Evolutionary conservation across 345 rosid species (phyloP).

Genomic region (Viola odorata): DNA sequence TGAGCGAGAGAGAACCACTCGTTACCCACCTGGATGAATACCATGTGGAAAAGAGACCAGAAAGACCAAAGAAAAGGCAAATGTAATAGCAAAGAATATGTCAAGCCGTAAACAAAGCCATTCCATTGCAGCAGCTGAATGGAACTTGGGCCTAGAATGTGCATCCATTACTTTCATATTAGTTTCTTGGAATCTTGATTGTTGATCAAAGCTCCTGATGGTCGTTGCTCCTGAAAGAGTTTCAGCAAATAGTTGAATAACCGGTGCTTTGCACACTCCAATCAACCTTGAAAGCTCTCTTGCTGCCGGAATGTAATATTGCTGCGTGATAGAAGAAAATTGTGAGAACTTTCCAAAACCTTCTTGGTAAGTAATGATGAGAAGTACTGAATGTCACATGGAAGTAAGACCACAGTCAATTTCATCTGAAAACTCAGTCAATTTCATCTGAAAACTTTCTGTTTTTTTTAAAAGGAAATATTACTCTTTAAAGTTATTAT

Average conservation of each 20-base stretch:
- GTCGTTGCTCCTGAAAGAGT: conserved; percentile 63
- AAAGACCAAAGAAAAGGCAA: conserved; percentile 54
- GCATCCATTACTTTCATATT: conserved; percentile 51
- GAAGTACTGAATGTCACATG: no score
- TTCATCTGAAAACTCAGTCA: no score
- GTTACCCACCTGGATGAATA: conserved; percentile 56
- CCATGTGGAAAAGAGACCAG: conserved; percentile 49
- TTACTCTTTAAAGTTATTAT: neutral
- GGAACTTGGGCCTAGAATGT: conserved; percentile 49
- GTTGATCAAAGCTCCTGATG: conserved; percentile 69
- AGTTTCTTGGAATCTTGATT: conserved; percentile 44
- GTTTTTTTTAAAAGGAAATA: no score
- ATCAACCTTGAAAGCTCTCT: conserved; percentile 62
- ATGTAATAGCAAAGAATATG: conserved; percentile 44
- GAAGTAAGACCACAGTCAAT: no score
- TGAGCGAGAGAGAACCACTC: neutral
- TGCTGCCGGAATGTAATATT: conserved; percentile 61
- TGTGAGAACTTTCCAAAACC: conserved; percentile 4
- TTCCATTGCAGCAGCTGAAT: conserved; percentile 49
- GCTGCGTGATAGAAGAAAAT: conserved; percentile 30
- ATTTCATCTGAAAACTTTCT: no score
- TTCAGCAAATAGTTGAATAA: conserved; percentile 71
- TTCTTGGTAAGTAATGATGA: no score
- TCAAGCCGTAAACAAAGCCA: conserved; percentile 77
- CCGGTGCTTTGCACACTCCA: conserved; percentile 68